phyloP scores from a whole-genome alignment of 2,329 filamentous ascomycete species.

The Claviceps sp. region DNA sequence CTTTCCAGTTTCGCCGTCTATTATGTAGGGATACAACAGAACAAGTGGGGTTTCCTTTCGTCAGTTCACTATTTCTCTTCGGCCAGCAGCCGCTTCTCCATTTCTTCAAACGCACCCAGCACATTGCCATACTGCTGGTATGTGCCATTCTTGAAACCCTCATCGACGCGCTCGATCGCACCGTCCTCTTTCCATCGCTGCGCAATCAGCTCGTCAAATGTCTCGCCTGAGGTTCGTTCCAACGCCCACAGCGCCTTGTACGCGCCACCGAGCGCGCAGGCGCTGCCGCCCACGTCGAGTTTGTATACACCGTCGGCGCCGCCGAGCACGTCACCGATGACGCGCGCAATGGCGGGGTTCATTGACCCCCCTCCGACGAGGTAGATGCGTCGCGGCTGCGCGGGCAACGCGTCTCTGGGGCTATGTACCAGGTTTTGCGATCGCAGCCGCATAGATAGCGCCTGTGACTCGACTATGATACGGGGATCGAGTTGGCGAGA shows the following conservation, averaged over 20 bases:
- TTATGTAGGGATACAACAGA: no score
- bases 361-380: slow-evolving; percentile 85
- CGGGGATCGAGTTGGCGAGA: slow-evolving; percentile 61
- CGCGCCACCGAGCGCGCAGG: slow-evolving; percentile 83
- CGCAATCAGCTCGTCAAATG: slow-evolving; percentile 79
- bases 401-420: slow-evolving; percentile 44
- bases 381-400: slow-evolving; percentile 82
- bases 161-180: slow-evolving; percentile 69
- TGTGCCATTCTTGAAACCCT: slow-evolving; percentile 61
- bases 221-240: slow-evolving; percentile 54
- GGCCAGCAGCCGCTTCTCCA: slow-evolving; percentile 54
- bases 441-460: slow-evolving; percentile 78
- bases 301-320: slow-evolving; percentile 82
- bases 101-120: slow-evolving; percentile 60
- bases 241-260: slow-evolving; percentile 95
- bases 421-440: slow-evolving; percentile 60
- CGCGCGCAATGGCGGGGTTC: slow-evolving; percentile 77
- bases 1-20: background rate
- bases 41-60: no score
- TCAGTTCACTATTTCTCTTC: slow-evolving; percentile 12
- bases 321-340: slow-evolving; percentile 79
- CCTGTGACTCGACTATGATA: slow-evolving; percentile 85
- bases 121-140: slow-evolving; percentile 71
- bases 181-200: slow-evolving; percentile 73
- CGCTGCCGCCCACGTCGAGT: slow-evolving; percentile 88